Conservation (phyloP, 1,284 basidiomycete genomes). For the Termitomyces sp. region DNA sequence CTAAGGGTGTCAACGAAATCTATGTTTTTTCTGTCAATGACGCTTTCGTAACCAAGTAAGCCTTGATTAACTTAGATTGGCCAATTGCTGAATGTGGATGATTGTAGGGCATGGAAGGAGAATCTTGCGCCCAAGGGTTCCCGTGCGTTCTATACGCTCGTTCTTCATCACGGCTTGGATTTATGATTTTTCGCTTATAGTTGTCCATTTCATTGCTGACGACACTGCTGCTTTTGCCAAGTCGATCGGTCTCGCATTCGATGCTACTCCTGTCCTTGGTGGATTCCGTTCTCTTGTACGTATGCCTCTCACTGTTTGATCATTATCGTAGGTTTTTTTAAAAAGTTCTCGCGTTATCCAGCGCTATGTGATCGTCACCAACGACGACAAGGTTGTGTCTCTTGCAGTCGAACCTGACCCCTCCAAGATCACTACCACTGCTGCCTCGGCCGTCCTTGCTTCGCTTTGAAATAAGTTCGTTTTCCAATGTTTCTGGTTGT, state of each 20-base stretch:
- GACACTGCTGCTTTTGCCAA: slow-evolving; percentile 56
- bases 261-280: slow-evolving; percentile 58
- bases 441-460: slow-evolving; percentile 54
- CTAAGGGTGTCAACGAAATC: slow-evolving; percentile 64
- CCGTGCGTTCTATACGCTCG: slow-evolving; percentile 29
- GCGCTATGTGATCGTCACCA: slow-evolving; percentile 55
- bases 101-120: slow-evolving; percentile 64
- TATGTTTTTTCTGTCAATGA: slow-evolving; percentile 73
- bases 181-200: slow-evolving; percentile 24
- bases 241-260: slow-evolving; percentile 59
- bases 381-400: slow-evolving; percentile 48
- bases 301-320: not conserved
- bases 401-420: slow-evolving; percentile 58
- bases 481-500: not conserved
- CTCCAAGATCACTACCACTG: slow-evolving; percentile 50
- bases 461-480: slow-evolving; percentile 28
- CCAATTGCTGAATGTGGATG: not conserved
- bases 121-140: slow-evolving; percentile 51
- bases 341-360: slow-evolving; percentile 18
- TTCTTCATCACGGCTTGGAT: not conserved
- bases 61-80: not conserved
- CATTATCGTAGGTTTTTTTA: not conserved
- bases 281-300: slow-evolving; percentile 61
- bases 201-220: slow-evolving; percentile 63
- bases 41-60: slow-evolving; percentile 58